Conservation (phyloP, 2,329 filamentous ascomycete species). For the Botryotinia globosa region DNA sequence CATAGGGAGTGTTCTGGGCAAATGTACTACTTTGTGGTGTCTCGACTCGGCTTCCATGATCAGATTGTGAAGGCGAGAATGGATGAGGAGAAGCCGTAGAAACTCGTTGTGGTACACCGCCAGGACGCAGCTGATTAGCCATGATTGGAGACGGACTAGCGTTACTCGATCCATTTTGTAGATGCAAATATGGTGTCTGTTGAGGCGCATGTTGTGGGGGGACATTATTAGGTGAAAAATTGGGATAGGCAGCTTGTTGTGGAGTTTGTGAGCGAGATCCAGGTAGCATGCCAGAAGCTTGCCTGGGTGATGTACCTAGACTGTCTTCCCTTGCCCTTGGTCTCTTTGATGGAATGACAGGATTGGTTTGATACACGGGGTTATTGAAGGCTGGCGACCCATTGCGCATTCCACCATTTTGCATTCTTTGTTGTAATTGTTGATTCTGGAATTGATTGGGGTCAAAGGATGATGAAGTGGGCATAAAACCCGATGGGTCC, state of each 20-base stretch:
- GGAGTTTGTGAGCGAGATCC: constrained; percentile 91
- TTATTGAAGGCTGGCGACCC: constrained; percentile 76
- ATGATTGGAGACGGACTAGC: constrained; percentile 92
- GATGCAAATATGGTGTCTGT: constrained; percentile 73
- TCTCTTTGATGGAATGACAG: constrained; percentile 87
- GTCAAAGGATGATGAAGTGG: constrained; percentile 58
- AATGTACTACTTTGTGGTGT: constrained; percentile 74
- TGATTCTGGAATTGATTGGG: constrained; percentile 50
- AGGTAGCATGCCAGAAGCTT: constrained; percentile 69
- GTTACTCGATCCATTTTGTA: constrained; percentile 77
- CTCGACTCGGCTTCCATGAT: constrained; percentile 62
- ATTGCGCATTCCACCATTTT: constrained; percentile 81
- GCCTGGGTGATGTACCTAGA: constrained; percentile 76
- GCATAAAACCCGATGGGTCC: constrained; percentile 64
- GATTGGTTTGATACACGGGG: constrained; percentile 77
- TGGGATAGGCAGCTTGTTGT: constrained; percentile 66
- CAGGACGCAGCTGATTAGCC: constrained; percentile 71
- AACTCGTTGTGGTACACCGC: constrained; percentile 74
- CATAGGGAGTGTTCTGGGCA: constrained; percentile 57
- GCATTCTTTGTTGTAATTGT: constrained; percentile 58
- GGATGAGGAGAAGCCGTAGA: constrained; percentile 90
- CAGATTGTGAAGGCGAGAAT: constrained; percentile 76
- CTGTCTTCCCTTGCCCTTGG: constrained; percentile 79
- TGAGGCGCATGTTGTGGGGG: constrained; percentile 59
- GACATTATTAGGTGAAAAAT: constrained; percentile 63